Percentiles rank a stretch among this genome's conserved stretches.
Conservation (phyloP, 1,139 yeast genomes). For the Petasospora fabianii region DNA sequence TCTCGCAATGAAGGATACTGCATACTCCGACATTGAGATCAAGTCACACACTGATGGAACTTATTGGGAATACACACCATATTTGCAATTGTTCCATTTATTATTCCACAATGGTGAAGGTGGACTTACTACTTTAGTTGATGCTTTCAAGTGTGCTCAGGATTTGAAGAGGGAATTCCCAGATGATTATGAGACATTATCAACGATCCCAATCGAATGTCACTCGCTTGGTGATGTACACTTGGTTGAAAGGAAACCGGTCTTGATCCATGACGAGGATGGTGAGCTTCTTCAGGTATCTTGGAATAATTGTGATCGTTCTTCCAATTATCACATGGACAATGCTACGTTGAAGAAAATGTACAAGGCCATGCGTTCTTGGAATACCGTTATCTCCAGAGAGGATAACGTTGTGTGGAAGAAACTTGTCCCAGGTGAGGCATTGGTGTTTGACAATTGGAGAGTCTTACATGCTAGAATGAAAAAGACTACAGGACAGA, state of each 20-base stretch:
- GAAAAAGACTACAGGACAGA: slow-evolving; percentile 57
- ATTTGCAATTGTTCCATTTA: slow-evolving; percentile 68
- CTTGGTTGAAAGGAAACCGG: slow-evolving; percentile 59
- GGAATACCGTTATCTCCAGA: slow-evolving; percentile 53
- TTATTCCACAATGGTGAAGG: slow-evolving; percentile 60
- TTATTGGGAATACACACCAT: slow-evolving; percentile 76
- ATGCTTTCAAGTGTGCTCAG: slow-evolving; percentile 63
- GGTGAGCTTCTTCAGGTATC: slow-evolving; percentile 63
- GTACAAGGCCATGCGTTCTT: slow-evolving; percentile 55
- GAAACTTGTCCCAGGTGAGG: slow-evolving; percentile 64
- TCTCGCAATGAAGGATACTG: slow-evolving; percentile 67
- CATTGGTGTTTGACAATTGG: slow-evolving; percentile 74
- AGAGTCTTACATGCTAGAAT: slow-evolving; percentile 71
- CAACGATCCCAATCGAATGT: slow-evolving; percentile 58
- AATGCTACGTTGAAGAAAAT: slow-evolving; percentile 50
- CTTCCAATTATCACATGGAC: slow-evolving; percentile 63
- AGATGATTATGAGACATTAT: slow-evolving; percentile 51
- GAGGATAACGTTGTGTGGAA: slow-evolving; percentile 52
- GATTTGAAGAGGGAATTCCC: slow-evolving; percentile 47
- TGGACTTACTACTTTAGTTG: slow-evolving; percentile 71
- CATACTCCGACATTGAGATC: slow-evolving; percentile 67
- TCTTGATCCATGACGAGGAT: slow-evolving; percentile 50
- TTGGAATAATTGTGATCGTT: slow-evolving; percentile 75
- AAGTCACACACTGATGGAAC: slow-evolving; percentile 76
- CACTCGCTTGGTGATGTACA: slow-evolving; percentile 78